Conservation (phyloP, 2,329 filamentous ascomycete genomes). For the Penicillium sp. region DNA sequence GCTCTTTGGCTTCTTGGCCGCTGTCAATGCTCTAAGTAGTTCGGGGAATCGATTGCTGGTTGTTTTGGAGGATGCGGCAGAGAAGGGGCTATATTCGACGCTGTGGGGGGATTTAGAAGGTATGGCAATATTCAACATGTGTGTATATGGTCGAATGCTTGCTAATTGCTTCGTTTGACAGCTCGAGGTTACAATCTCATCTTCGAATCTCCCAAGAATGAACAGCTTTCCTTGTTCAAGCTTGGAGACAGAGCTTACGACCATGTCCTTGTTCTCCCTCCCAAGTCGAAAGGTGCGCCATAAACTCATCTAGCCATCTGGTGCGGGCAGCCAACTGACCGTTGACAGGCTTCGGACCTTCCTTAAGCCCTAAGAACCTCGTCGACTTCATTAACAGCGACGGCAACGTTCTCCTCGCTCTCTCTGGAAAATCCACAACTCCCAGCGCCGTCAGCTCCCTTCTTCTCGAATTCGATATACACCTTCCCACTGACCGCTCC, state of each 20-base stretch:
- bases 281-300: slow-evolving; percentile 79
- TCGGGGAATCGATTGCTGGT: slow-evolving; percentile 81
- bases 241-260: slow-evolving; percentile 89
- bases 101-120: slow-evolving; percentile 63
- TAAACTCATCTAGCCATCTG: background rate
- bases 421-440: slow-evolving; percentile 73
- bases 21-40: slow-evolving; percentile 73
- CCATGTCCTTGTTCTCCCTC: slow-evolving; percentile 86
- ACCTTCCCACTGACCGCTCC: slow-evolving; percentile 82
- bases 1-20: slow-evolving; percentile 62
- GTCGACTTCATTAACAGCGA: slow-evolving; percentile 90
- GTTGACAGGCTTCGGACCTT: slow-evolving; percentile 79
- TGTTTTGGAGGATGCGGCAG: slow-evolving; percentile 78
- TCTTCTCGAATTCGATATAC: slow-evolving; percentile 86
- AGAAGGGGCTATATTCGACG: slow-evolving; percentile 81
- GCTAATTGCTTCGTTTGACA: slow-evolving; percentile 45
- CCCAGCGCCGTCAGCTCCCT: slow-evolving; percentile 76
- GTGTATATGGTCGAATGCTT: slow-evolving; percentile 16
- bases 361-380: slow-evolving; percentile 81
- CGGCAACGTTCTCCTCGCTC: slow-evolving; percentile 87
- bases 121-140: slow-evolving; percentile 26
- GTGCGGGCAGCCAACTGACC: slow-evolving; percentile 31
- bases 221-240: slow-evolving; percentile 76
- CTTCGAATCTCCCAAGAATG: slow-evolving; percentile 83
- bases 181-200: slow-evolving; percentile 81